Percentiles rank a stretch among this genome's conserved stretches.
These are phyloP conservation scores for Alternaria brassicae DNA, from an alignment of 2,329 filamentous ascomycete species.

Conservation along the genomic window DNA sequence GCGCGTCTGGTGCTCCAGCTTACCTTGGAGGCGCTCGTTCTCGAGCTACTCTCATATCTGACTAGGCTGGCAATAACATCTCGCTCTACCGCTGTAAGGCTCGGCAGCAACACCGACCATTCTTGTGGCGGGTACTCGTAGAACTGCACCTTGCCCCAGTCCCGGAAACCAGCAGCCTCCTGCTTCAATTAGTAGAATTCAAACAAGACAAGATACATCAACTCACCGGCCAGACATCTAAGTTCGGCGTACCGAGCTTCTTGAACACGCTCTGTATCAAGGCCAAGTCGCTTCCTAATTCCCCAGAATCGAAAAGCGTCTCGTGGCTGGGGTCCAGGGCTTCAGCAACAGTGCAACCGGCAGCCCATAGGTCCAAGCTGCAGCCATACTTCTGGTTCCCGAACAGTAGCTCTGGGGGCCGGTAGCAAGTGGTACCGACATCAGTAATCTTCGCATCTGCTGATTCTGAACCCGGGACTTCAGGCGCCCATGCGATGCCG, in stretches of 20 bases:
- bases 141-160: conserved; percentile 89
- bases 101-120: conserved; percentile 75
- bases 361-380: conserved; percentile 86
- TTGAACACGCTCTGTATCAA: conserved; percentile 92
- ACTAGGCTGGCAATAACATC: conserved; percentile 74
- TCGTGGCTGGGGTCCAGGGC: conserved; percentile 62
- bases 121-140: conserved; percentile 69
- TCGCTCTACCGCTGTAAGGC: conserved; percentile 63
- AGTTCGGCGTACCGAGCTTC: conserved; percentile 84
- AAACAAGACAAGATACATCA: background rate
- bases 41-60: conserved; percentile 71
- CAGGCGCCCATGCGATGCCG: conserved; percentile 84
- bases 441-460: conserved; percentile 79
- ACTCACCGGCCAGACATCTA: conserved; percentile 79
- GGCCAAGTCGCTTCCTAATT: conserved; percentile 89
- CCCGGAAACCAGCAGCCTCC: conserved; percentile 74
- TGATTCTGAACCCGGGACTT: conserved; percentile 66
- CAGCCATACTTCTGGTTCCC: conserved; percentile 76
- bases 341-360: conserved; percentile 85
- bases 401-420: conserved; percentile 89
- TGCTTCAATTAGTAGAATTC: conserved; percentile 31
- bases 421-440: conserved; percentile 90
- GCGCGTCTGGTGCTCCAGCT: background rate
- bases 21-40: conserved; percentile 72
- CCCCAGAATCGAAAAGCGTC: conserved; percentile 83